Percentiles rank a stretch among this genome's conserved stretches.
Evolutionary conservation across 1,284 basidiomycete species (phyloP).

Genomic region (Fistulinella cinereoalba): DNA sequence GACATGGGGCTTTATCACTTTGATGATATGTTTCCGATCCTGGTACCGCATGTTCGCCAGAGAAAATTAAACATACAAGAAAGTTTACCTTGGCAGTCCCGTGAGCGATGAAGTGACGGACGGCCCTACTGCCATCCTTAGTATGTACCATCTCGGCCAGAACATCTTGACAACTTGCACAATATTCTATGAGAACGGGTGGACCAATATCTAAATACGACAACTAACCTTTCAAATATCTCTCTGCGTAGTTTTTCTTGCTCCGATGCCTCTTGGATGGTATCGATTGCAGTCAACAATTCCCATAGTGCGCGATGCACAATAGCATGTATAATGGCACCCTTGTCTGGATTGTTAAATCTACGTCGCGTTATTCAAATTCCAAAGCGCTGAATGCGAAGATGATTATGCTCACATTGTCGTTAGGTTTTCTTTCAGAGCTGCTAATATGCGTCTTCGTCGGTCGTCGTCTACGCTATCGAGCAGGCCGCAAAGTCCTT

Average conservation of each 20-base stretch:
- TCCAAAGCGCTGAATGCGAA: background rate
- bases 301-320: constrained; percentile 83
- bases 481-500: constrained; percentile 65
- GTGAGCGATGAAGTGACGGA: constrained; percentile 76
- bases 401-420: constrained; percentile 58
- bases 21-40: constrained; percentile 88
- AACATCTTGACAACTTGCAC: constrained; percentile 68
- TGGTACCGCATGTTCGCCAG: constrained; percentile 25
- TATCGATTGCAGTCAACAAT: constrained; percentile 57
- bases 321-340: constrained; percentile 78
- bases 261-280: constrained; percentile 54
- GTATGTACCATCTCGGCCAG: constrained; percentile 91
- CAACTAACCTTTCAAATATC: constrained; percentile 22
- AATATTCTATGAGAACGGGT: constrained; percentile 8
- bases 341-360: constrained; percentile 88
- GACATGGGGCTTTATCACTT: constrained; percentile 81
- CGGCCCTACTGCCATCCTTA: constrained; percentile 82
- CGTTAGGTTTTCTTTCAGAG: constrained; percentile 70
- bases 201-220: background rate
- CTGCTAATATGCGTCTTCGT: constrained; percentile 60
- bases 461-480: constrained; percentile 63
- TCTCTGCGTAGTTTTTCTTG: constrained; percentile 45
- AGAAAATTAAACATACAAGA: background rate
- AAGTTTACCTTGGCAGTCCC: constrained; percentile 71
- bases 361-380: constrained; percentile 40